Evolutionary conservation across 75 land plant genomes (phyloP).

Genomic region (Azolla pinnata): DNA sequence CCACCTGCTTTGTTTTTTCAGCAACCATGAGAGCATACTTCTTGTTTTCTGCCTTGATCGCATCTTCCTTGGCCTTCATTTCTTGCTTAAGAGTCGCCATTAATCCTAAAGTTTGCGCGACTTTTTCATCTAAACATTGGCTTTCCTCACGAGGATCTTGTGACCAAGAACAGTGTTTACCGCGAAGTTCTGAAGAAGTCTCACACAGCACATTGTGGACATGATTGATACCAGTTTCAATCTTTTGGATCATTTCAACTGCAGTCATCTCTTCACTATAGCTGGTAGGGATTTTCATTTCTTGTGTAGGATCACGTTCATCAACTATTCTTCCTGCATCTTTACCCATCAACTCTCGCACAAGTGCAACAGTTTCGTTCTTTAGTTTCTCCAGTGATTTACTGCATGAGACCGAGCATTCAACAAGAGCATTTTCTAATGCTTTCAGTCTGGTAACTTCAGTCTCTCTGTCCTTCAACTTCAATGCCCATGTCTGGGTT

Average conservation of each 20-base stretch:
- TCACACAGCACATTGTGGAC: not conserved
- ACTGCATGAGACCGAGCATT: not conserved
- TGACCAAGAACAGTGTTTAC: not conserved
- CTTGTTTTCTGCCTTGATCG: not conserved
- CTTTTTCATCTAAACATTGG: not conserved
- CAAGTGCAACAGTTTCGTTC: not conserved
- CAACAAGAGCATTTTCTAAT: not conserved
- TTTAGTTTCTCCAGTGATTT: not conserved
- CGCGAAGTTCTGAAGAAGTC: not conserved
- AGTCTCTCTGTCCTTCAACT: conserved; percentile 1
- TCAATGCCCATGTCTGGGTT: not conserved
- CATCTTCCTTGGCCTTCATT: not conserved
- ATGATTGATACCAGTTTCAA: not conserved
- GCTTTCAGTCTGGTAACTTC: not conserved
- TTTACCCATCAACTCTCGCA: not conserved
- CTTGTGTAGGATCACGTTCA: not conserved
- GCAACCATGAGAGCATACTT: not conserved
- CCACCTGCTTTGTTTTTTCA: not conserved
- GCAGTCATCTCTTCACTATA: not conserved
- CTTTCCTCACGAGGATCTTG: not conserved
- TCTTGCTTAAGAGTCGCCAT: conserved; percentile 2
- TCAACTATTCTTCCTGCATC: not conserved
- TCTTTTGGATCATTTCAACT: not conserved
- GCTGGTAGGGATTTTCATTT: too few species aligned
- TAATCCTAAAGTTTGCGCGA: not conserved